A percentile compares a stretch with the other conserved stretches of the same genome.
Evolutionary conservation across 75 land plant species (phyloP).

Genomic region (Sequoia sempervirens): DNA sequence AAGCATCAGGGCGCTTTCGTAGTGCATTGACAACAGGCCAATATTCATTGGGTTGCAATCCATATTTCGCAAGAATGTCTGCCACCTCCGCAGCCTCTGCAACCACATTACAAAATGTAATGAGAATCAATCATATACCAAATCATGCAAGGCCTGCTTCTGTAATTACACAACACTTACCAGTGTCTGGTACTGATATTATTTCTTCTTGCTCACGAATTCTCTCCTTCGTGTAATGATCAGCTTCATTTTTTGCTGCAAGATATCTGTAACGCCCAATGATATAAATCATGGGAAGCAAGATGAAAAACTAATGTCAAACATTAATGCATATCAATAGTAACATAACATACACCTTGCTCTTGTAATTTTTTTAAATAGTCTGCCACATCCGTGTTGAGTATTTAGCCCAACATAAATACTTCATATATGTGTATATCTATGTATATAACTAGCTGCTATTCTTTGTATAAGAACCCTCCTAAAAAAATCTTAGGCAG

Average conservation of each 20-base stretch:
- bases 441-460: no score
- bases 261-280: slow-evolving; percentile 52
- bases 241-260: slow-evolving; percentile 95
- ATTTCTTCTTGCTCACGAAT: slow-evolving; percentile 87
- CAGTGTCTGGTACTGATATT: slow-evolving; percentile 73
- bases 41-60: slow-evolving; percentile 81
- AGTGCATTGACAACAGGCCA: slow-evolving; percentile 78
- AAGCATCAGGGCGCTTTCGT: slow-evolving; percentile 73
- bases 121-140: background rate
- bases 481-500: no score
- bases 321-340: background rate
- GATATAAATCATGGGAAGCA: background rate
- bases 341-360: no score
- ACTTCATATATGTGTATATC: no score
- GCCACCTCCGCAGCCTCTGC: slow-evolving; percentile 94
- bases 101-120: slow-evolving; percentile 2
- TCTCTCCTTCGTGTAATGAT: slow-evolving; percentile 73
- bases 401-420: no score
- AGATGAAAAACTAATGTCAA: background rate
- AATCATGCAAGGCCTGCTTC: background rate
- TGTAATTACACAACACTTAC: slow-evolving; percentile 18
- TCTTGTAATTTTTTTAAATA: no score
- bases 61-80: slow-evolving; percentile 79
- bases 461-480: no score
- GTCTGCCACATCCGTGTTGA: no score